Evolutionary conservation across 106 monocot species (phyloP).

Genomic region (Alisma plantagoaquatica): DNA sequence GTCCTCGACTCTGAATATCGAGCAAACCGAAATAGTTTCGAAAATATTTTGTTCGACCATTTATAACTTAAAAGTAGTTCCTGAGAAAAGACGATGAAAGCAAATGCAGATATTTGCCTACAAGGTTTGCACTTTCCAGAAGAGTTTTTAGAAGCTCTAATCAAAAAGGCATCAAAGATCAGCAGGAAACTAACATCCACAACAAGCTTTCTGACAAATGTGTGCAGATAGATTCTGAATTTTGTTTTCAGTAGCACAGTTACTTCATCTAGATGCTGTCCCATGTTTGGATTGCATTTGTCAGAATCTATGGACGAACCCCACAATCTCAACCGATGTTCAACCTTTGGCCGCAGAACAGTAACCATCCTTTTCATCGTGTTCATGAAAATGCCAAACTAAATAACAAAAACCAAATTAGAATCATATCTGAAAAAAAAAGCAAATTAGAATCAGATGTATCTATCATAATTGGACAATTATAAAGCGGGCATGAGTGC

Average conservation of each 20-base stretch:
- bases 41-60: too few relatives aligned
- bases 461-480: background rate
- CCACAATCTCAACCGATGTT: slow-evolving; percentile 87
- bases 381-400: slow-evolving; percentile 89
- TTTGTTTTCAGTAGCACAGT: slow-evolving; percentile 79
- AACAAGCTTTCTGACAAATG: slow-evolving; percentile 79
- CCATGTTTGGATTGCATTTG: slow-evolving; percentile 24
- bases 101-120: too few relatives aligned
- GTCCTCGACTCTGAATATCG: slow-evolving; percentile 49
- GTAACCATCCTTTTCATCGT: slow-evolving; percentile 90
- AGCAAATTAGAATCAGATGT: background rate
- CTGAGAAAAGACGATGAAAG: too few relatives aligned
- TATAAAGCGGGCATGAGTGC: background rate
- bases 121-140: too few relatives aligned
- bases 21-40: too few relatives aligned
- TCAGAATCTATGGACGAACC: slow-evolving; percentile 68
- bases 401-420: slow-evolving; percentile 3
- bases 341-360: slow-evolving; percentile 69
- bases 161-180: background rate
- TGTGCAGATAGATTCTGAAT: slow-evolving; percentile 90
- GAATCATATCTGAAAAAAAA: background rate
- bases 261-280: slow-evolving; percentile 79
- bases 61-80: too few relatives aligned
- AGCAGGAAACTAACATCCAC: slow-evolving; percentile 59
- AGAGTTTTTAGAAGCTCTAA: too few relatives aligned